These are phyloP conservation scores for Gossypium arboreum DNA, from an alignment of 345 rosid species.

Conservation along the genomic window DNA sequence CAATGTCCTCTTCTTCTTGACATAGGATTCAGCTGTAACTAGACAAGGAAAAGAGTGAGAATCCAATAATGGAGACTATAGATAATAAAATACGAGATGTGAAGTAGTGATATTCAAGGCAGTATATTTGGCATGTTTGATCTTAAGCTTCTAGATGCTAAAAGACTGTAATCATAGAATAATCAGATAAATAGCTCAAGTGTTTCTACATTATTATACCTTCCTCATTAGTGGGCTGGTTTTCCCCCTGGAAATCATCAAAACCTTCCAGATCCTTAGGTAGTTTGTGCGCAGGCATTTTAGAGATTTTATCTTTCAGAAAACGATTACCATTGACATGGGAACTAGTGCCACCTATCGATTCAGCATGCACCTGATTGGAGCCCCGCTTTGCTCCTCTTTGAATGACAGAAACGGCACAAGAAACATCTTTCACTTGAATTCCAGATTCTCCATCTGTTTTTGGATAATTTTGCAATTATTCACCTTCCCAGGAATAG, in stretches of 20 bases:
- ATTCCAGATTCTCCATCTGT: slow-evolving; percentile 56
- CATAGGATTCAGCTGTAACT: slow-evolving; percentile 28
- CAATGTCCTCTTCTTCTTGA: slow-evolving; percentile 24
- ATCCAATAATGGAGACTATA: neutral
- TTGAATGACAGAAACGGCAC: slow-evolving; percentile 30
- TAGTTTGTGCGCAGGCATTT: slow-evolving; percentile 13
- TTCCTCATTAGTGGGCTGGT: slow-evolving; percentile 31
- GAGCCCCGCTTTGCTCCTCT: slow-evolving; percentile 34
- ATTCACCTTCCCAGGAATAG: neutral
- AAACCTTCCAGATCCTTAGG: slow-evolving; percentile 17
- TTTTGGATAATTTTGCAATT: slow-evolving; percentile 12
- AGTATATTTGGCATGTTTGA: neutral
- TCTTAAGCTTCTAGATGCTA: neutral
- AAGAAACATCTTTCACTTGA: slow-evolving; percentile 38
- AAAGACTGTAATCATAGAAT: neutral
- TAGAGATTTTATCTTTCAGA: slow-evolving; percentile 8
- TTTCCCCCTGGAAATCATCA: slow-evolving; percentile 42
- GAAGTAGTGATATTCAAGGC: neutral
- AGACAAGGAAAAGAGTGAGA: slow-evolving; percentile 14
- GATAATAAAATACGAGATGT: neutral
- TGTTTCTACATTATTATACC: slow-evolving; percentile 25
- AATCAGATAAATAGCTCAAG: neutral
- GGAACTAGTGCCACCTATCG: slow-evolving; percentile 16
- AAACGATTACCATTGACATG: slow-evolving; percentile 13
- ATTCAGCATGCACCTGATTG: slow-evolving; percentile 30